Evolutionary conservation across 306 rosid genomes (phyloP).

Genomic region (Fragaria iinumae): DNA sequence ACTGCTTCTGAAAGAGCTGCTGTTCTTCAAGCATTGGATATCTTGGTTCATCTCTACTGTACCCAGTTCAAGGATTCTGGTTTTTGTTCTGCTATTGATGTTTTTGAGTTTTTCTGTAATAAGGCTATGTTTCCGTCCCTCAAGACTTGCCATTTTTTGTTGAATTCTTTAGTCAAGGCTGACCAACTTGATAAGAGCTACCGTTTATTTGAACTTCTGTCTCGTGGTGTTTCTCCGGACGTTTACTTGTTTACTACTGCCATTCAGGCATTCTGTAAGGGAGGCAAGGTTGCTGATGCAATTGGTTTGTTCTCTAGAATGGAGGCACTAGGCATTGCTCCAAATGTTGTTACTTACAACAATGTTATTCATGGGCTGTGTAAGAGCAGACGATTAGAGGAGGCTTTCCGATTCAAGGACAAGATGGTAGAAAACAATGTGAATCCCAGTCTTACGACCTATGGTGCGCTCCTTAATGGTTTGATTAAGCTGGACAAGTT

Average conservation of each 20-base stretch:
- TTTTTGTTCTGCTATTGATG: not conserved
- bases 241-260: not conserved
- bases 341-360: not conserved
- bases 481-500: not conserved
- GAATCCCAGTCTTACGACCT: not conserved
- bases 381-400: not conserved
- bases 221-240: not conserved
- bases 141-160: conserved; percentile 1
- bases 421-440: conserved; percentile 1
- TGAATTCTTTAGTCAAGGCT: not conserved
- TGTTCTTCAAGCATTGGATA: not conserved
- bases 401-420: not conserved
- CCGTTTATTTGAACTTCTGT: not conserved
- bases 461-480: not conserved
- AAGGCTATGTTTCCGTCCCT: conserved; percentile 1
- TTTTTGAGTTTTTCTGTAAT: not conserved
- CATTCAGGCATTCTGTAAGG: conserved; percentile 1
- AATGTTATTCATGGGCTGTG: not conserved
- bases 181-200: not conserved
- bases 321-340: not conserved
- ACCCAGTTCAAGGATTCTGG: not conserved
- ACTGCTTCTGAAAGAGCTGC: not conserved
- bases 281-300: not conserved
- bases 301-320: not conserved
- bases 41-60: not conserved